Base-by-base conservation (phyloP, 2,329 filamentous ascomycete genomes). In the Fusarium sp. region DNA sequence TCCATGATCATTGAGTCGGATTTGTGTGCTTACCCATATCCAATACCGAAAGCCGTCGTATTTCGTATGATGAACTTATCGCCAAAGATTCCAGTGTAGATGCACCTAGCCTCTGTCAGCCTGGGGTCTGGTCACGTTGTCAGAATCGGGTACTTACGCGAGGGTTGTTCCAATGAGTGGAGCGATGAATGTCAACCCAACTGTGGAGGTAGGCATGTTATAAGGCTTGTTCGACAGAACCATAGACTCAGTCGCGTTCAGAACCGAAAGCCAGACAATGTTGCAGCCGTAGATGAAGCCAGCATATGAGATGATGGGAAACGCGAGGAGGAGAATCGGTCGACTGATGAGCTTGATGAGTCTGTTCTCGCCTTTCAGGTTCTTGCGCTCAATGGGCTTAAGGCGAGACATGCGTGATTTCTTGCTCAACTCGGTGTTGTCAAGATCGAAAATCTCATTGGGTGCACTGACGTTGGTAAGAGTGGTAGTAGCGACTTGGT, bases 361-460 rank as follows among this genome's bases (percentile, higher is more conserved):
- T 17, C 28, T 30, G 0, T 32, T 50, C 22, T 50, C 22, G 7
- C 47, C 47, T 0, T 8, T 30, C 22, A 50, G 3, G 15, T 50
- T 50, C 22, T n/a, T 50, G 0, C 22, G 15, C 0, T 50, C 47
- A 2, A 50, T 30, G 4, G 28, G 47, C 8, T 50, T 50, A 15
- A 50, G 47, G 5, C 28, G 47, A 8, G 47, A 50, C 4, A n/a
- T 50, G 10, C 47, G 28, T 1, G 47, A 18, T 17, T 32, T 30
- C 20, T 50, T 50, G 47, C 28, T 32, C 3, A 50, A 2, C 20
- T 30, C 7, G 3, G 22, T n/a, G 5, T 13, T 50, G 10, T 18
- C 47, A 4, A 6, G 20, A 5, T 50, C 10, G 0, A n/a, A n/a
- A 0, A 4, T 12, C 47, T n/a, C 28, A 8, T 30, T 50, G 7